These are phyloP conservation scores for Rosa multiflora DNA, from an alignment of 306 rosid genomes.

Conservation along the genomic window DNA sequence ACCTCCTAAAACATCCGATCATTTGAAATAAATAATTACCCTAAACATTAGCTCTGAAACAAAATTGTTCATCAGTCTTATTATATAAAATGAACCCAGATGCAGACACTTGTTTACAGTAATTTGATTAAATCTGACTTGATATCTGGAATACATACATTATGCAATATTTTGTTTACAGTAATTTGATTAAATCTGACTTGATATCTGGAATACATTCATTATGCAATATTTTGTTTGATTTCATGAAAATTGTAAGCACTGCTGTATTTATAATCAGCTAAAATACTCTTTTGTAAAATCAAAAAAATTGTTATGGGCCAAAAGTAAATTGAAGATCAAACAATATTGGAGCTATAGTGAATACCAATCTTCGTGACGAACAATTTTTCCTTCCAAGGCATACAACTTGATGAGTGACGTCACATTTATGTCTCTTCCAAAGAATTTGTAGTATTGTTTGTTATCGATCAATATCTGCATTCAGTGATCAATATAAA, in stretches of 20 bases:
- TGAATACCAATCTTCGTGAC: constrained; percentile 84
- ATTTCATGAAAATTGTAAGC: too few relatives aligned
- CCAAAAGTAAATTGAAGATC: neutral
- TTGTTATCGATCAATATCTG: constrained; percentile 69
- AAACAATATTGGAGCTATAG: neutral
- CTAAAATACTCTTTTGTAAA: neutral
- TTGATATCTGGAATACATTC: neutral
- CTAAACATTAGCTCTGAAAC: neutral
- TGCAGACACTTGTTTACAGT: neutral
- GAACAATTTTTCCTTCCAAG: constrained; percentile 68
- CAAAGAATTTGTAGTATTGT: constrained; percentile 68
- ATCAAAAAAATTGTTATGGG: too few relatives aligned
- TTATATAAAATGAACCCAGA: neutral
- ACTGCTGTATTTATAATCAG: neutral
- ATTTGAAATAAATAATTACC: too few relatives aligned
- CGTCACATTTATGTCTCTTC: constrained; percentile 64
- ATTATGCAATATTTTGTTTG: too few relatives aligned
- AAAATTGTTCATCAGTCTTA: too few relatives aligned
- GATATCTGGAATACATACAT: neutral
- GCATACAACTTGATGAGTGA: constrained; percentile 70
- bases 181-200: neutral
- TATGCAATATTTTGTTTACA: too few relatives aligned
- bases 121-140: neutral
- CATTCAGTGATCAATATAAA: constrained; percentile 22
- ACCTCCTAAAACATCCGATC: too few relatives aligned